phyloP scores from a whole-genome alignment of 768 basidiomycete species.

The Trametes meyenii region DNA sequence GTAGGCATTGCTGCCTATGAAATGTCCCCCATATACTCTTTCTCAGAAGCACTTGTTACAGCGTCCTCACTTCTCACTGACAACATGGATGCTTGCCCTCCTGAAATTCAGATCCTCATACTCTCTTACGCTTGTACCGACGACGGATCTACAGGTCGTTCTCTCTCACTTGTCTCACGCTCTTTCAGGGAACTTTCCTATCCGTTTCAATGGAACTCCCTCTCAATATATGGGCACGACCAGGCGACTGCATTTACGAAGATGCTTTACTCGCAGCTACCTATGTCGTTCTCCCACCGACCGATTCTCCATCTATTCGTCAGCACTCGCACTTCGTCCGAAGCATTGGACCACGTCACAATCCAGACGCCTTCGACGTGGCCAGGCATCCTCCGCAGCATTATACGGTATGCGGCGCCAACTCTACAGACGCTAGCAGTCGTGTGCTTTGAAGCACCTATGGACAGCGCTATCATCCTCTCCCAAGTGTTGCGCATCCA shows the following conservation, averaged over 20 bases:
- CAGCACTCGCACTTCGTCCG: conserved; percentile 7
- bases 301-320: conserved; percentile 24
- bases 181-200: conserved; percentile 20
- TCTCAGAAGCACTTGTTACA: too few relatives aligned
- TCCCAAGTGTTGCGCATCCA: conserved; percentile 10
- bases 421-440: conserved; percentile 24
- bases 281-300: not conserved
- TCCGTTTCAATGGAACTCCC: conserved; percentile 20
- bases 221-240: conserved; percentile 15
- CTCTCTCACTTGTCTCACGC: conserved; percentile 24
- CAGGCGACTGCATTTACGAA: conserved; percentile 9
- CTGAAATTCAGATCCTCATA: conserved; percentile 24
- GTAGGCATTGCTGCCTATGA: too few relatives aligned
- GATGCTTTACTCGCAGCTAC: conserved; percentile 3
- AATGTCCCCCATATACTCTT: too few relatives aligned
- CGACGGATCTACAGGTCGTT: conserved; percentile 18
- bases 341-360: not conserved
- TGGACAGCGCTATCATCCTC: conserved; percentile 18
- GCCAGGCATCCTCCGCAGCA: conserved; percentile 5
- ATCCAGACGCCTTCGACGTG: conserved; percentile 2
- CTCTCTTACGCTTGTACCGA: conserved; percentile 22
- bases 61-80: too few relatives aligned
- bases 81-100: conserved; percentile 1
- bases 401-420: conserved; percentile 20
- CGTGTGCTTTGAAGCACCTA: conserved; percentile 14